Percentiles rank a stretch among this genome's conserved stretches.
These are phyloP conservation scores for Aspergillus sp. DNA, from an alignment of 2,329 filamentous ascomycete species.

Conservation along the genomic window DNA sequence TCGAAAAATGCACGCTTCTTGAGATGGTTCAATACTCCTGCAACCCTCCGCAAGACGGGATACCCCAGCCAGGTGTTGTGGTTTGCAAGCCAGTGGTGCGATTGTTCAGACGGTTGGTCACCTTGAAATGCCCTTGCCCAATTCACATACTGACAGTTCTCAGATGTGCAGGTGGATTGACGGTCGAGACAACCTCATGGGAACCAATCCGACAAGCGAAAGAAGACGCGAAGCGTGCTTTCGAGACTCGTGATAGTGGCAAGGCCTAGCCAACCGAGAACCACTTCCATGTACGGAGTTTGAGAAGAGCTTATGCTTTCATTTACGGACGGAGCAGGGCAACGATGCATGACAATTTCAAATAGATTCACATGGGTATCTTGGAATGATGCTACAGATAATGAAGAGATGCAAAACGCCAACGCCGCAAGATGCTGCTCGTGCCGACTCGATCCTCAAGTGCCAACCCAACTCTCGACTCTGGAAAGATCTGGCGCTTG, in stretches of 20 bases:
- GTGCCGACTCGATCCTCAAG: constrained; percentile 20
- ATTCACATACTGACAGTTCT: constrained; percentile 11
- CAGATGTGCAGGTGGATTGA: constrained; percentile 58
- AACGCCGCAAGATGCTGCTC: constrained; percentile 19
- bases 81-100: constrained; percentile 62
- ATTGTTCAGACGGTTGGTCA: constrained; percentile 61
- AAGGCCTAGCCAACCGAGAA: constrained; percentile 25
- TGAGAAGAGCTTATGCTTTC: constrained; percentile 18
- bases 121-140: neutral
- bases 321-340: constrained; percentile 2
- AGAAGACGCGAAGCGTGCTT: constrained; percentile 38
- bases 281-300: constrained; percentile 22
- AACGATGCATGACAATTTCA: constrained; percentile 16
- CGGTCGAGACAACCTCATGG: constrained; percentile 66
- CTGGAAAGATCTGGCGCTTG: constrained; percentile 27
- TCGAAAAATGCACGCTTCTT: constrained; percentile 60
- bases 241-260: constrained; percentile 25
- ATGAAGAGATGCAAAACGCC: constrained; percentile 21
- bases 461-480: constrained; percentile 30
- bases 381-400: constrained; percentile 31
- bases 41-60: constrained; percentile 53
- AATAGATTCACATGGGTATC: constrained; percentile 39
- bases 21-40: constrained; percentile 68
- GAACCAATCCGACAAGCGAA: constrained; percentile 48
- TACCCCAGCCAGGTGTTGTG: constrained; percentile 50